Evolutionary conservation across 768 basidiomycete species (phyloP).

Genomic region (Tricholoma bakamatsutake): DNA sequence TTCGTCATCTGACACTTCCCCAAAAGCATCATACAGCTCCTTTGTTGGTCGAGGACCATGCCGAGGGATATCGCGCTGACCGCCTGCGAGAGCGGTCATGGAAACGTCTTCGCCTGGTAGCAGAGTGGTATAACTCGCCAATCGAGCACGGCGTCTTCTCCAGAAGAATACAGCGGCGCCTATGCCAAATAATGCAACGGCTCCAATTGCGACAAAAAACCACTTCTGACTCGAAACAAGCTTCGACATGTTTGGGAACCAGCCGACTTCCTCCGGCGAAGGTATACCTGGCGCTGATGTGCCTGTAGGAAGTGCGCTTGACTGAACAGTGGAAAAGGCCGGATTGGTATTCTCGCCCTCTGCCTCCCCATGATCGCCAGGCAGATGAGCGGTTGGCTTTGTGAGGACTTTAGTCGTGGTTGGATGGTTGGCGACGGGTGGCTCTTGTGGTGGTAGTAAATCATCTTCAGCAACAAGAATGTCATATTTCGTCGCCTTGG

Average conservation of each 20-base stretch:
- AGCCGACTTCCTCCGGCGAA: constrained; percentile 60
- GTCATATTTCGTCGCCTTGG: constrained; percentile 56
- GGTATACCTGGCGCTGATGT: constrained; percentile 29
- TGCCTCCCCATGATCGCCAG: constrained; percentile 77
- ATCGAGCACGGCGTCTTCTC: constrained; percentile 47
- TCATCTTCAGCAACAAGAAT: constrained; percentile 47
- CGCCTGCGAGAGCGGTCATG: constrained; percentile 62
- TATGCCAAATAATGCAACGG: constrained; percentile 69
- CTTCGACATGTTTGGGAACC: constrained; percentile 74
- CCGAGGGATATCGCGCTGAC: constrained; percentile 20
- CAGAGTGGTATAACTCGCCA: constrained; percentile 52
- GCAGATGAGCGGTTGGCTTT: constrained; percentile 85
- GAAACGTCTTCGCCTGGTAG: constrained; percentile 64
- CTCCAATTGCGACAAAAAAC: constrained; percentile 85
- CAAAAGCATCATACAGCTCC: constrained; percentile 96
- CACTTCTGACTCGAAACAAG: constrained; percentile 76
- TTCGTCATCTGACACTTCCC: constrained; percentile 80
- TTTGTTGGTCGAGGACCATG: constrained; percentile 54
- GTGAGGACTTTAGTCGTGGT: constrained; percentile 55
- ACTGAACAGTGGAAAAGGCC: constrained; percentile 43
- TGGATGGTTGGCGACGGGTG: constrained; percentile 30
- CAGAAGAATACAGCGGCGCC: constrained; percentile 75
- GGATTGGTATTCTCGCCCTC: constrained; percentile 79
- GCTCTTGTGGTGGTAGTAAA: constrained; percentile 37
- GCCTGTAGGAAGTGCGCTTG: constrained; percentile 20